A percentile compares a stretch with the other conserved stretches of the same genome.
Evolutionary conservation across 257 asterid genomes (phyloP).

Genomic region (Solanum raphanifolium): DNA sequence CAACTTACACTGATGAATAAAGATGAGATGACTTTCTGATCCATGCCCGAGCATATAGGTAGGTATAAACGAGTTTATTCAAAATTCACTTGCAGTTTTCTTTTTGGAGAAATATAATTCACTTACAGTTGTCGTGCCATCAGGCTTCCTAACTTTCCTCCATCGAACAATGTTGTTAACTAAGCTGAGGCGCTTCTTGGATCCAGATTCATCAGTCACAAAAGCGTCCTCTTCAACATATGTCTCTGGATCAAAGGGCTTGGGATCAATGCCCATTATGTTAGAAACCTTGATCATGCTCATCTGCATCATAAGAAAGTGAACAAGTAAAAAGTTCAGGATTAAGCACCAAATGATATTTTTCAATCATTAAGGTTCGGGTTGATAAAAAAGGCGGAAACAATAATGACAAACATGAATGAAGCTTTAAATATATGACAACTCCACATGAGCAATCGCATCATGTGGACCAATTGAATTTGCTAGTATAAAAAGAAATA

Average conservation of each 20-base stretch:
- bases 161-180: slow-evolving; percentile 95
- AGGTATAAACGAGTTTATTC: not conserved
- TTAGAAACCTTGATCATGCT: slow-evolving; percentile 94
- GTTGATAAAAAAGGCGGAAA: not conserved
- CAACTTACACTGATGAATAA: not conserved
- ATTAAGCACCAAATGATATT: not conserved
- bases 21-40: not conserved
- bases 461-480: not conserved
- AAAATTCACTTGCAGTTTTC: slow-evolving; percentile 44
- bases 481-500: not conserved
- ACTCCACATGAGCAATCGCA: not conserved
- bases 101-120: not conserved
- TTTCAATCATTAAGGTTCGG: not conserved
- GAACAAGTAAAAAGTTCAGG: not conserved
- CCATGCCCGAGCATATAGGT: not conserved
- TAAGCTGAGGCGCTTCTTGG: slow-evolving; percentile 73
- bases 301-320: slow-evolving; percentile 55
- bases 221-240: slow-evolving; percentile 84
- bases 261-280: slow-evolving; percentile 93
- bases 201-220: slow-evolving; percentile 91
- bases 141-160: slow-evolving; percentile 70
- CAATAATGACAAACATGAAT: not conserved
- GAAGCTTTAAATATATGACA: not conserved
- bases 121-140: slow-evolving; percentile 80
- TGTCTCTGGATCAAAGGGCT: slow-evolving; percentile 80